phyloP scores from a whole-genome alignment of 139 green algal species.

The Closterium sp. region DNA sequence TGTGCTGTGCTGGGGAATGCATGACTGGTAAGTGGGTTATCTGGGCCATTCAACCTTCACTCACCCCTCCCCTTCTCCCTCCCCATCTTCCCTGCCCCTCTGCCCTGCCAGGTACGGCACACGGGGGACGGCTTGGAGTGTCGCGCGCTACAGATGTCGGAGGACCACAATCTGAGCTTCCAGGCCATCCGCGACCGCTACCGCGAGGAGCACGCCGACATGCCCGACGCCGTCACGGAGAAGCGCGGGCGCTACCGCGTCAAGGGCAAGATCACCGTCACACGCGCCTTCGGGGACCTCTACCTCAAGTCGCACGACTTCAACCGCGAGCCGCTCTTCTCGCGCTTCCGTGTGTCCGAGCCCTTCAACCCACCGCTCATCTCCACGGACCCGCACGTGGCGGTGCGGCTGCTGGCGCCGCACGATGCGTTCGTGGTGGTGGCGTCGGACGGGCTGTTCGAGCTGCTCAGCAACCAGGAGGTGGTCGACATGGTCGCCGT shows the following conservation, averaged over 20 bases:
- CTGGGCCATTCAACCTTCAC: neutral
- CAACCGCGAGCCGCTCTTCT: constrained; percentile 44
- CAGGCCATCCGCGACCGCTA: constrained; percentile 9
- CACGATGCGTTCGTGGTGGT: constrained; percentile 81
- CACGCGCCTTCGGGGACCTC: constrained; percentile 23
- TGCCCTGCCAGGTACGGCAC: constrained; percentile 1
- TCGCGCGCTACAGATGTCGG: constrained; percentile 25
- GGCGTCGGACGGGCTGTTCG: constrained; percentile 92
- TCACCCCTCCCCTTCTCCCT: neutral
- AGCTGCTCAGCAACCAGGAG: constrained; percentile 86
- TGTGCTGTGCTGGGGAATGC: neutral
- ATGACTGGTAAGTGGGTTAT: neutral
- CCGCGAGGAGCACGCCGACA: constrained; percentile 17
- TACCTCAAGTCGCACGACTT: constrained; percentile 46
- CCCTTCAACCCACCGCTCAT: constrained; percentile 43
- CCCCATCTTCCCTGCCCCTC: no score
- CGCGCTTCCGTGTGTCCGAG: constrained; percentile 40
- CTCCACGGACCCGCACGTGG: constrained; percentile 30
- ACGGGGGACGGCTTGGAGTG: constrained; percentile 11
- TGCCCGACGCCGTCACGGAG: constrained; percentile 24
- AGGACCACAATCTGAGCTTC: constrained; percentile 27
- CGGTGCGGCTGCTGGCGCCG: constrained; percentile 30
- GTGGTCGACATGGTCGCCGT: constrained; percentile 66
- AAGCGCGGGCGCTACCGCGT: constrained; percentile 11
- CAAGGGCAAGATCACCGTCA: constrained; percentile 33